Conservation (phyloP, 2,329 filamentous ascomycete genomes). For the Diaporthe citriasiana region DNA sequence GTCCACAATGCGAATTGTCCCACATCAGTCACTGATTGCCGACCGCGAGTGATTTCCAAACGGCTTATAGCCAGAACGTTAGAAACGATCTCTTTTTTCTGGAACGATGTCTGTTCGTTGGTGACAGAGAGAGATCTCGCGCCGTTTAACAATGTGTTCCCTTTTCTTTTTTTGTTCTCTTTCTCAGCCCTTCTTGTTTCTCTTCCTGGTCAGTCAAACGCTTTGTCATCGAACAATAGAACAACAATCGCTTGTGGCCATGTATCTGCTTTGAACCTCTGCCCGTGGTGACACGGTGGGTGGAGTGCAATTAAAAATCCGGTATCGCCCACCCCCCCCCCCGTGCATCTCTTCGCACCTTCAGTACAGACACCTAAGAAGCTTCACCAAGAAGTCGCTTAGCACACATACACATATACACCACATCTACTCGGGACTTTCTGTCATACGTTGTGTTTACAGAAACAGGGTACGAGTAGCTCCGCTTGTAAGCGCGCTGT, state of each 20-base stretch:
- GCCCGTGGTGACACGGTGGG: neutral
- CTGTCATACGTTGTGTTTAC: neutral
- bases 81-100: too few relatives aligned
- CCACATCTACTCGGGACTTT: neutral
- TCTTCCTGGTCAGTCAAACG: neutral
- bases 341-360: neutral
- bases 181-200: neutral
- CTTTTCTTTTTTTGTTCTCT: neutral
- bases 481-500: neutral
- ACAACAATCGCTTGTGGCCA: neutral
- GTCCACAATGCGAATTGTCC: constrained; percentile 9
- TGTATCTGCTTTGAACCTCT: neutral
- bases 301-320: neutral
- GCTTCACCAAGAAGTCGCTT: neutral
- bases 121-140: neutral
- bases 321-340: neutral
- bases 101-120: neutral
- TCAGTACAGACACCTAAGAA: neutral
- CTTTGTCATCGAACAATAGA: constrained; percentile 17
- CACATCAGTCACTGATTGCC: neutral
- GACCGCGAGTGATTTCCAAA: too few relatives aligned
- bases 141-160: neutral
- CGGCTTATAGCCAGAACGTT: neutral
- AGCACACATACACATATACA: neutral
- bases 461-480: neutral